Percentiles rank a stretch among this genome's conserved stretches.
Conservation (phyloP, 371 early-diverging fungal genomes). For the Lichtheimia ornata region DNA sequence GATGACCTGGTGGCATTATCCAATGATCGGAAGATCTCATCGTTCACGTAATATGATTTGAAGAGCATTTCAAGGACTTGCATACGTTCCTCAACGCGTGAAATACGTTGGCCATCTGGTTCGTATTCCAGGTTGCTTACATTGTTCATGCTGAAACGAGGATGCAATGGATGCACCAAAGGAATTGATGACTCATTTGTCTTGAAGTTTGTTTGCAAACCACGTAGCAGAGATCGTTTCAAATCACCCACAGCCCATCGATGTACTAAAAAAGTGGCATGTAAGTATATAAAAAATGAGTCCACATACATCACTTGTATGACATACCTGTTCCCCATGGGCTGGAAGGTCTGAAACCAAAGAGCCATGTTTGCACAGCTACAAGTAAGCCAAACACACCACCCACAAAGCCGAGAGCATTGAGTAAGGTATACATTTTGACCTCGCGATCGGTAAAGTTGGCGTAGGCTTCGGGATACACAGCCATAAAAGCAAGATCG, state of each 20-base stretch:
- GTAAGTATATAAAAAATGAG: too few species aligned
- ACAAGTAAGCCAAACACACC: conserved; percentile 51
- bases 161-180: conserved; percentile 46
- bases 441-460: conserved; percentile 35
- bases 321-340: conserved; percentile 39
- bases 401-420: conserved; percentile 52
- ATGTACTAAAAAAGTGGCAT: conserved; percentile 27
- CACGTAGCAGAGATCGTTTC: conserved; percentile 43
- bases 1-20: conserved; percentile 27
- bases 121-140: conserved; percentile 23
- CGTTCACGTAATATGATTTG: conserved; percentile 38
- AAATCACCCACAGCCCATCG: conserved; percentile 50
- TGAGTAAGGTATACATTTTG: conserved; percentile 49
- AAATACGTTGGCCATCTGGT: conserved; percentile 18
- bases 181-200: conserved; percentile 39
- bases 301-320: too few species aligned
- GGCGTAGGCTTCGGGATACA: conserved; percentile 28
- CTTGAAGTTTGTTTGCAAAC: conserved; percentile 40
- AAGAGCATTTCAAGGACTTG: conserved; percentile 34
- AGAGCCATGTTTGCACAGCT: conserved; percentile 46
- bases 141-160: conserved; percentile 35
- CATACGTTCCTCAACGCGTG: conserved; percentile 28
- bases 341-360: conserved; percentile 47
- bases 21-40: conserved; percentile 42
- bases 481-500: conserved; percentile 33